Evolutionary conservation across 2,329 filamentous ascomycete species (phyloP).

Genomic region (Fusarium compactum): DNA sequence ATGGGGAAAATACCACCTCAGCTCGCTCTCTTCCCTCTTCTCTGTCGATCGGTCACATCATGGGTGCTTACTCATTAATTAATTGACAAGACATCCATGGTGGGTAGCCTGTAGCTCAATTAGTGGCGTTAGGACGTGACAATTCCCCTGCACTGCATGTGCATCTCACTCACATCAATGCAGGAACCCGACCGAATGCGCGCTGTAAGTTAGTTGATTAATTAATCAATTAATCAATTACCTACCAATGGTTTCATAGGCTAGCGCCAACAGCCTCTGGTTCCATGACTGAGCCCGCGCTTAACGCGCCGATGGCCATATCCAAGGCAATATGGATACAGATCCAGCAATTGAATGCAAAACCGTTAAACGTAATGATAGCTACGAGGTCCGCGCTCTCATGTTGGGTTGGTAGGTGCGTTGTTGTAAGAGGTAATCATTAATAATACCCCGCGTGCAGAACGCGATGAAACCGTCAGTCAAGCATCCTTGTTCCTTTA

Average conservation of each 20-base stretch:
- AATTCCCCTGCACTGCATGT: constrained; percentile 33
- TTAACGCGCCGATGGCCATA: constrained; percentile 9
- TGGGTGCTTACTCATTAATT: not conserved
- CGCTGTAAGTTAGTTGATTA: not conserved
- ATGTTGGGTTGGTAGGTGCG: not conserved
- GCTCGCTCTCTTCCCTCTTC: constrained; percentile 16
- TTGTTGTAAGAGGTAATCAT: not conserved
- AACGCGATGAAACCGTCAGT: constrained; percentile 21
- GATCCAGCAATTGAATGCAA: not conserved
- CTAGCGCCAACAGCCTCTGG: not conserved
- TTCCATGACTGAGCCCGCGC: constrained; percentile 1
- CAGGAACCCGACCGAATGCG: constrained; percentile 44
- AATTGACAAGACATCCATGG: constrained; percentile 19
- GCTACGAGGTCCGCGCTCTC: constrained; percentile 25
- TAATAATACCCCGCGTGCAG: constrained; percentile 28
- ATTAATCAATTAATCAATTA: no score
- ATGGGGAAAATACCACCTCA: constrained; percentile 10
- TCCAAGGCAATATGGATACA: not conserved
- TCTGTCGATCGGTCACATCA: constrained; percentile 26
- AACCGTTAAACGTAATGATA: constrained; percentile 30
- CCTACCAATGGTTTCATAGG: not conserved
- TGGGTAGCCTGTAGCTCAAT: not conserved
- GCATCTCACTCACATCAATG: constrained; percentile 37
- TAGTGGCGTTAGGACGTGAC: constrained; percentile 8
- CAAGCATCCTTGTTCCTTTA: constrained; percentile 15